Base-by-base conservation (phyloP, 441 rosid genomes). In the Gossypium davidsonii region DNA sequence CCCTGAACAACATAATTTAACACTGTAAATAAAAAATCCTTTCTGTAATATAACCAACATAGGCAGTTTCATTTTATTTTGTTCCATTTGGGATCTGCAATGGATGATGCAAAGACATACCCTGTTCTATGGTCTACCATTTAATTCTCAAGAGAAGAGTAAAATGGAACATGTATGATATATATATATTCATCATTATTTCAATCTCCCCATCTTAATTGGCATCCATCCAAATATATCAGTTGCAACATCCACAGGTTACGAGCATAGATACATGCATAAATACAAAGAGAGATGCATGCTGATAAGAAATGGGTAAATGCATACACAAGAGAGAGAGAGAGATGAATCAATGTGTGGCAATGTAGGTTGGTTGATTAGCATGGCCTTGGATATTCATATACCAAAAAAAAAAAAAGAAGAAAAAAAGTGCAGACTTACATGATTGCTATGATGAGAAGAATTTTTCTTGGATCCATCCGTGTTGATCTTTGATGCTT, bases 371-470 rank as follows among this genome's bases (percentile, higher is more conserved):
- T 23, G 37, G 21, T 48, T 14, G 44, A 20, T 49, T 67, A 49
- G 71, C 42, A 14, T n/a, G 44, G 26, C 49, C 55, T 49, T 44
- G 58, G 64, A 18, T 67, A 58, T 58, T 37, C 51, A 39, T n/a
- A 52, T 53, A 51, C 0, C 26, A 1, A 17, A 9, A 6, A 7
- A 0, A 0, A 18, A 0, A 1, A 2, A 20, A 0, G 0, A 48
- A 7, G 55, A 17, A 46, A 46, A 5, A 46, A 63, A 73, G 76
- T 17, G 62, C 6, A 72, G 76, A 75, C 72, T 82, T 79, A 96
- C 99, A 96, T 89, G 86, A 96, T 87, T 60, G 98, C 99, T 80
- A 93, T 88, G 39, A 91, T 61, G 55, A 93, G 91, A 71, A 96
- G 98, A 62, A 90, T 81, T 81, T 93, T 96, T 79, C 93, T 79